A percentile compares a stretch with the other conserved stretches of the same genome.
These are phyloP conservation scores for Stachybotrys echinatus DNA, from an alignment of 2,329 filamentous ascomycete genomes.

Conservation along the genomic window DNA sequence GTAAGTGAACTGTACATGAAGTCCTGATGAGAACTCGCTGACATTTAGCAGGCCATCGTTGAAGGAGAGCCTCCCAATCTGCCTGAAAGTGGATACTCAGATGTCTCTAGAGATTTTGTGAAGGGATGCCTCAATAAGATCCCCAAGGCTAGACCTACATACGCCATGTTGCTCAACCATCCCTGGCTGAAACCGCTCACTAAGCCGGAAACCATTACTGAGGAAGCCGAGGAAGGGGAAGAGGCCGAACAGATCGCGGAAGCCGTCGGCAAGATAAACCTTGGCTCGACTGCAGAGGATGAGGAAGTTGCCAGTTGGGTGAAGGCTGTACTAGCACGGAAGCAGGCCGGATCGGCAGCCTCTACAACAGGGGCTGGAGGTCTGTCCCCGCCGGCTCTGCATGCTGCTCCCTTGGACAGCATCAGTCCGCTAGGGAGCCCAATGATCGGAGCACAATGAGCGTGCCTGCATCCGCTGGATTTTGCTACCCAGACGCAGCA, in stretches of 20 bases:
- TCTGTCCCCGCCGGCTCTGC: conserved; percentile 70
- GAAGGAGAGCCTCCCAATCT: conserved; percentile 92
- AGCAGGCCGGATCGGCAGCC: conserved; percentile 43
- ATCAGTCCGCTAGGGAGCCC: conserved; percentile 51
- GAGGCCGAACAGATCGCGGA: conserved; percentile 37
- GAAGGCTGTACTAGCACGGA: conserved; percentile 55
- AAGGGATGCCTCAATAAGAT: conserved; percentile 87
- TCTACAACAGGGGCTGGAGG: conserved; percentile 22
- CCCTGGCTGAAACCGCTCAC: conserved; percentile 76
- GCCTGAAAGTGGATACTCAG: conserved; percentile 72
- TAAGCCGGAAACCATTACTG: conserved; percentile 69
- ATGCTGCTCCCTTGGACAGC: conserved; percentile 77
- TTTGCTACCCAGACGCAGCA: neutral
- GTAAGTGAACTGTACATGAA: conserved; percentile 58
- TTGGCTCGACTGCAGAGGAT: conserved; percentile 51
- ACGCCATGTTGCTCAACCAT: conserved; percentile 82
- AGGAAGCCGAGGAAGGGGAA: conserved; percentile 62
- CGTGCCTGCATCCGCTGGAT: neutral
- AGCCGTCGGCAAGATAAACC: conserved; percentile 37
- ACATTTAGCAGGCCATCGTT: conserved; percentile 73
- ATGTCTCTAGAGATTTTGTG: conserved; percentile 80
- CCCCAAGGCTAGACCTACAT: conserved; percentile 87
- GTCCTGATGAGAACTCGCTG: no score
- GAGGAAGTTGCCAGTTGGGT: conserved; percentile 87
- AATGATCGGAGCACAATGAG: conserved; percentile 7